Evolutionary conservation across 176 grass and related monocot species (phyloP), one percentile per base, ranked within the genome.

Genomic region (Raddia guianensis): DNA sequence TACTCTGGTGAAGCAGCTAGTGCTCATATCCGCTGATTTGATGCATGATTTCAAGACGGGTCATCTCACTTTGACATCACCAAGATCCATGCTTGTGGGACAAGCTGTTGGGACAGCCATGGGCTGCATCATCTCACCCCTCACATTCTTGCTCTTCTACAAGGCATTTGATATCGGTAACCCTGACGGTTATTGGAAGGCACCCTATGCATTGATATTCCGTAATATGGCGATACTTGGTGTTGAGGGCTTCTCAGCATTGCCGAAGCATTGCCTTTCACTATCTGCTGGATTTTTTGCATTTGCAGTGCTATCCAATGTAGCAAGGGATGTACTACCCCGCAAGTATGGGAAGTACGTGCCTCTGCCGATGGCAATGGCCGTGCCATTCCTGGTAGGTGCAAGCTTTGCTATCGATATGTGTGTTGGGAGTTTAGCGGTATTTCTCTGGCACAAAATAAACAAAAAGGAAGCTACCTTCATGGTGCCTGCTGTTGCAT

Each of bases 151-250:
- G 80, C 83, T 97, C 78, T 97, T 97, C 83, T 97, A 97, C 72
- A 93, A 82, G 27, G 94, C 91, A 5, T 97, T 97, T n/a, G 94
- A 97, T 69, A 81, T 97, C 9, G 89, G 94, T 2, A 94, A 97
- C 72, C 94, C 94, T 0, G 6, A 84, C 20, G 94, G 94, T 6
- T 74, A 47, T 10, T 94, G 94, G 94, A 97, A 97, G 81, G 94
- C 94, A 1, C 94, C 94, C 0, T 97, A 97, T 72, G 94, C 75
- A 40, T 54, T 97, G 16, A 97, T 97, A 54, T 97, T 90, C 57
- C 86, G 94, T 42, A 97, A 97, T 85, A 97, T 97, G 94, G 94
- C 94, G 0, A 91, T 97, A 73, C 87, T 97, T 1, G 94, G 91
- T 0, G 91, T 97, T 3, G 89, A 97, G 85, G 94, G 94, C 20